Percentiles rank a stretch among this genome's conserved stretches.
These are phyloP conservation scores for Dittrichia graveolens DNA, from an alignment of 129 eudicot species.

Conservation along the genomic window DNA sequence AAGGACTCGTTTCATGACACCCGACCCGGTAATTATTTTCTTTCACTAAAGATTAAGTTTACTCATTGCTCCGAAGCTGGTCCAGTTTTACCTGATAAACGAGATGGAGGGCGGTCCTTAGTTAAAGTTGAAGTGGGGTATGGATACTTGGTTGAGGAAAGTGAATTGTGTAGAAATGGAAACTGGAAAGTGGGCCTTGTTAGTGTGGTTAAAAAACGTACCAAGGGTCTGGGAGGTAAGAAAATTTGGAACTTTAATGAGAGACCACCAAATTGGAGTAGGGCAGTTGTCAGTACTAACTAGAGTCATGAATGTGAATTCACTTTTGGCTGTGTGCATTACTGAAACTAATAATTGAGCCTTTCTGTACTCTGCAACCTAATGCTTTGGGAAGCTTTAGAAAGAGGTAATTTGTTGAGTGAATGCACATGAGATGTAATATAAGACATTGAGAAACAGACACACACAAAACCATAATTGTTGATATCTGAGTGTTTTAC, in stretches of 20 bases:
- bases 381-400: slow-evolving; percentile 35
- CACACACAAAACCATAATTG: not conserved
- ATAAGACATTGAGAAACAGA: not conserved
- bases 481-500: slow-evolving; percentile 12
- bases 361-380: slow-evolving; percentile 21
- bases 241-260: slow-evolving; percentile 32
- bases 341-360: slow-evolving; percentile 34
- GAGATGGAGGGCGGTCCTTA: slow-evolving; percentile 12
- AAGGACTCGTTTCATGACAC: not conserved
- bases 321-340: slow-evolving; percentile 28
- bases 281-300: slow-evolving; percentile 31
- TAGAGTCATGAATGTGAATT: slow-evolving; percentile 37
- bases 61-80: too few relatives aligned
- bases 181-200: slow-evolving; percentile 33
- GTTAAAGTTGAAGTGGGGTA: slow-evolving; percentile 14
- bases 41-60: too few relatives aligned
- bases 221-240: slow-evolving; percentile 20
- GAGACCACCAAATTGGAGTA: slow-evolving; percentile 34
- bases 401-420: slow-evolving; percentile 27
- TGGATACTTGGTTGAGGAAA: slow-evolving; percentile 14
- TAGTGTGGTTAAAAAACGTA: slow-evolving; percentile 34
- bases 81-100: not conserved
- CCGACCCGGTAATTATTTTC: slow-evolving; percentile 4
- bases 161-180: slow-evolving; percentile 37
- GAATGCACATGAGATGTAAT: slow-evolving; percentile 21